These are phyloP conservation scores for Naematelia encephala DNA, from an alignment of 768 basidiomycete genomes.

Conservation along the genomic window DNA sequence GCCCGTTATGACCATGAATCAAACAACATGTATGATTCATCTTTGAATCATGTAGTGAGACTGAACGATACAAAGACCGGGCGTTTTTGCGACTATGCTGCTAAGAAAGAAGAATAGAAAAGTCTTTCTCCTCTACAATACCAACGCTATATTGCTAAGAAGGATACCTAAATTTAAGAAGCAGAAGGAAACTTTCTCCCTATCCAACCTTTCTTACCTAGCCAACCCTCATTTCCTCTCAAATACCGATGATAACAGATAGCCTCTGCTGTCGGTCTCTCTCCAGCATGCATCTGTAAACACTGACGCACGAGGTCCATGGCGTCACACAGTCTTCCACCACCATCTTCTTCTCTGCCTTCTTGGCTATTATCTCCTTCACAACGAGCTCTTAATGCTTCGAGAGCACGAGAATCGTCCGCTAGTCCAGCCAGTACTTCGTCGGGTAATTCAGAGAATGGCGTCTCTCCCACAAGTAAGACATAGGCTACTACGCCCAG, in stretches of 20 bases:
- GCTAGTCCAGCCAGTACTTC: constrained; percentile 82
- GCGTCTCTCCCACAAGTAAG: constrained; percentile 59
- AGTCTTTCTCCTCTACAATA: no score
- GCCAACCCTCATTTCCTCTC: constrained; percentile 73
- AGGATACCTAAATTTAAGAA: no score
- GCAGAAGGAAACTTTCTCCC: constrained; percentile 8
- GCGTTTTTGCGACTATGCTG: no score
- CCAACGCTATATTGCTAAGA: no score
- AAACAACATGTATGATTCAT: no score
- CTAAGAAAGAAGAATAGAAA: no score
- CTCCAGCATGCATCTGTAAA: constrained; percentile 69
- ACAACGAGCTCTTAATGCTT: constrained; percentile 57
- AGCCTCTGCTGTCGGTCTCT: constrained; percentile 80
- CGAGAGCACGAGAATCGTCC: constrained; percentile 39
- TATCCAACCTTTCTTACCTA: constrained; percentile 45
- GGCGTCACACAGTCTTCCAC: constrained; percentile 78
- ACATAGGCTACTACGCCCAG: constrained; percentile 96
- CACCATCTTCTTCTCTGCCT: constrained; percentile 76
- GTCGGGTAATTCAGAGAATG: constrained; percentile 55
- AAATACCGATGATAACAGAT: constrained; percentile 78
- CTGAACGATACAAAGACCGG: no score
- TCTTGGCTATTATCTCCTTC: constrained; percentile 60
- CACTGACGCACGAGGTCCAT: constrained; percentile 79
- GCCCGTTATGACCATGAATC: no score
- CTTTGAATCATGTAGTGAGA: no score